Percentiles rank a stretch among this genome's conserved stretches.
Evolutionary conservation across 2,329 filamentous ascomycete genomes (phyloP).

Genomic region (Lachnum nothofagi): DNA sequence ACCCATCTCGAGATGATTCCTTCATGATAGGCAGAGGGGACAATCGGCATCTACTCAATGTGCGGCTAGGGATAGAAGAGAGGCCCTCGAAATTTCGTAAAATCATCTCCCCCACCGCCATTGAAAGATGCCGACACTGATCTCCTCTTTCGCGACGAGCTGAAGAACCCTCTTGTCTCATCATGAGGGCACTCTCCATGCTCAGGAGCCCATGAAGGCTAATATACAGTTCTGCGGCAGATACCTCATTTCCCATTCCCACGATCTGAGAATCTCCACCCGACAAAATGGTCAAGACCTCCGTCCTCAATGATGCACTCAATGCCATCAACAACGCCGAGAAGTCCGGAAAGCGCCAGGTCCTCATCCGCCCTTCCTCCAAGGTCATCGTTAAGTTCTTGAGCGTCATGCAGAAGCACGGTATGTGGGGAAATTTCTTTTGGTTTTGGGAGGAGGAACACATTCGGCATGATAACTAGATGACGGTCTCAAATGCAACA

Average conservation of each 20-base stretch:
- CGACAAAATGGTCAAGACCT: constrained; percentile 97
- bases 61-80: constrained; percentile 18
- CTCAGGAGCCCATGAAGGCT: constrained; percentile 58
- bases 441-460: constrained; percentile 3
- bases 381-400: constrained; percentile 99
- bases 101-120: constrained; percentile 12
- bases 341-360: constrained; percentile 99
- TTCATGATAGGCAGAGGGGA: constrained; percentile 38
- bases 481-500: constrained; percentile 76
- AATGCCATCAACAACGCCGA: constrained; percentile 99
- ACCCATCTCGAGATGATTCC: constrained; percentile 17
- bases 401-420: constrained; percentile 98
- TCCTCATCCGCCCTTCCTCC: constrained; percentile 93
- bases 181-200: constrained; percentile 64
- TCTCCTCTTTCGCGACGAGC: constrained; percentile 59
- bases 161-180: constrained; percentile 60
- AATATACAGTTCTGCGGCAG: constrained; percentile 48
- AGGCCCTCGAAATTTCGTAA: background rate
- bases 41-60: constrained; percentile 47
- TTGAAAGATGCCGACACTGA: constrained; percentile 50
- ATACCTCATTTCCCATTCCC: constrained; percentile 58
- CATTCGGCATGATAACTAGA: constrained; percentile 99
- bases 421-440: constrained; percentile 55
- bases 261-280: constrained; percentile 77
- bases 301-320: constrained; percentile 98